Conservation (phyloP, 73 alveolate species). For the Halteria grandinella region DNA sequence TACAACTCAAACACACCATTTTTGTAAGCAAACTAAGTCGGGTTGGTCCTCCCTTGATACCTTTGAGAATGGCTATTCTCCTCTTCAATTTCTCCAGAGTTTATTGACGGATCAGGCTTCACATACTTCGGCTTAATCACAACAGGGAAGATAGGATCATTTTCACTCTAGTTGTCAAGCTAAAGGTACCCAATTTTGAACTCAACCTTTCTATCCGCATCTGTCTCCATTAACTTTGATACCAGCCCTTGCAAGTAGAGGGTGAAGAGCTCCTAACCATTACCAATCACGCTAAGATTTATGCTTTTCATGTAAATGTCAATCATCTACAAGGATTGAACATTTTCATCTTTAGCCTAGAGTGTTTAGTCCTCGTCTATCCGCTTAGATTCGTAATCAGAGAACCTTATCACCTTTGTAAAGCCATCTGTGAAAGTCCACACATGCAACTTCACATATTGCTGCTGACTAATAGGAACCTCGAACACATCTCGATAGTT, state of each 20-base stretch:
- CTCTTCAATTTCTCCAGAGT: no score
- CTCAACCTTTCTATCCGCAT: slow-evolving; percentile 18
- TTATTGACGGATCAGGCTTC: no score
- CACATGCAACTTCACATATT: slow-evolving; percentile 1
- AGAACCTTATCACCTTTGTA: slow-evolving; percentile 45
- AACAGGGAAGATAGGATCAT: slow-evolving; percentile 57
- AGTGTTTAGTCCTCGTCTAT: slow-evolving; percentile 42
- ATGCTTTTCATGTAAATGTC: neutral
- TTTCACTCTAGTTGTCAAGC: slow-evolving; percentile 55
- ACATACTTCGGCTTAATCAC: slow-evolving; percentile 46
- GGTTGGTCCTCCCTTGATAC: no score
- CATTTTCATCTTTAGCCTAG: slow-evolving; percentile 30
- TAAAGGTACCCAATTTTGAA: slow-evolving; percentile 49
- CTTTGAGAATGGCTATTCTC: no score
- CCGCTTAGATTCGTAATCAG: slow-evolving; percentile 17
- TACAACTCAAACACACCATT: slow-evolving; percentile 35
- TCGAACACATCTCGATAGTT: neutral
- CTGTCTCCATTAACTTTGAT: slow-evolving; percentile 33
- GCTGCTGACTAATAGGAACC: slow-evolving; percentile 19
- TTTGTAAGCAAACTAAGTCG: neutral
- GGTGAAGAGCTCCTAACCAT: slow-evolving; percentile 27
- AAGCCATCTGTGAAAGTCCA: slow-evolving; percentile 63
- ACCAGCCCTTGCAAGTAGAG: slow-evolving; percentile 5
- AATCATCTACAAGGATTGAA: slow-evolving; percentile 4
- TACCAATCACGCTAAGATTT: slow-evolving; percentile 29